Conservation (phyloP, 2,329 filamentous ascomycete genomes). For the Ophiocordyceps polyrhachis-furcata region DNA sequence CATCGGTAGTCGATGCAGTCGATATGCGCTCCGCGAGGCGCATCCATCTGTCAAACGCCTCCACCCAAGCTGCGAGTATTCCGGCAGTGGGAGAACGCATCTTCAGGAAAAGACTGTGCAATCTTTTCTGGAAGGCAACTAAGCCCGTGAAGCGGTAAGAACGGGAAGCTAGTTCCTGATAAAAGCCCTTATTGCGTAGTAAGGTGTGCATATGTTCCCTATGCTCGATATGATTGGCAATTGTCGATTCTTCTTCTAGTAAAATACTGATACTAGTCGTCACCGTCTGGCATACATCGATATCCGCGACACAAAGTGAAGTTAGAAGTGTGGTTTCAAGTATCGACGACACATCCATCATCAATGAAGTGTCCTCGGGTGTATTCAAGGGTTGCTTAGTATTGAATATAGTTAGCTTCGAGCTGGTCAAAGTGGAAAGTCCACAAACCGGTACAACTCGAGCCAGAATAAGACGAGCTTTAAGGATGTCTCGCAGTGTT, state of each 20-base stretch:
- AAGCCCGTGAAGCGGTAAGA: slow-evolving; percentile 48
- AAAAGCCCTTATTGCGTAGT: slow-evolving; percentile 41
- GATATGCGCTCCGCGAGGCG: slow-evolving; percentile 44
- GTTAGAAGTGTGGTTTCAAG: slow-evolving; percentile 45
- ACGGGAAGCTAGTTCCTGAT: slow-evolving; percentile 41
- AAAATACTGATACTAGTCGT: slow-evolving; percentile 42
- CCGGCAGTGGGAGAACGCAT: slow-evolving; percentile 45
- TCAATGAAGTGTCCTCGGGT: slow-evolving; percentile 34
- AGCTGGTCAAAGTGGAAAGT: background rate
- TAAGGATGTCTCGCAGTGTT: slow-evolving; percentile 35
- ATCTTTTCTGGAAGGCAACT: slow-evolving; percentile 50
- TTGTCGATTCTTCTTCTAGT: slow-evolving; percentile 40
- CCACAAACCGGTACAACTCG: slow-evolving; percentile 27
- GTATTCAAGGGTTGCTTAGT: slow-evolving; percentile 32
- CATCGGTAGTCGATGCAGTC: slow-evolving; percentile 18
- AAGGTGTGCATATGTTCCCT: slow-evolving; percentile 31
- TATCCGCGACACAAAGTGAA: slow-evolving; percentile 44
- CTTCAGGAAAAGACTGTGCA: slow-evolving; percentile 37
- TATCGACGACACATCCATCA: slow-evolving; percentile 31
- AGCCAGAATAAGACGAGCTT: slow-evolving; percentile 33
- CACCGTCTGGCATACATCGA: slow-evolving; percentile 45
- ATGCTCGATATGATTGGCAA: slow-evolving; percentile 25
- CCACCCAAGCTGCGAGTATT: slow-evolving; percentile 50
- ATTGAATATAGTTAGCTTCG: slow-evolving; percentile 3
- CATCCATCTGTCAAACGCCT: slow-evolving; percentile 46